Evolutionary conservation across 192 early-diverging fungal species (phyloP).

Genomic region (Backusella morwellensis): DNA sequence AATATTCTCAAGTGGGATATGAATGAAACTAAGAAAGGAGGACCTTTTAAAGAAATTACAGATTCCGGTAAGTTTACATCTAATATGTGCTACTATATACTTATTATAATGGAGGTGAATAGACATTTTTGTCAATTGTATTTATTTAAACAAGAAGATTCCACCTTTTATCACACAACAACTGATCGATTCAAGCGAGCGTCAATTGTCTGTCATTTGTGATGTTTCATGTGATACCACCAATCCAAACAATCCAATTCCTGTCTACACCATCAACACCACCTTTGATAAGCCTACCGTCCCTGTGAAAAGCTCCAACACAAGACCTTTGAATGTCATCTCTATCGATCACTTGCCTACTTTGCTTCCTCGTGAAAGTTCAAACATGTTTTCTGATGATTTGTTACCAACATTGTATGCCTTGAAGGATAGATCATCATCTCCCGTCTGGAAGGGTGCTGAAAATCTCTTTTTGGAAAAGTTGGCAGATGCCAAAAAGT

Average conservation of each 20-base stretch:
- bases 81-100: not conserved
- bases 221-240: constrained; percentile 97
- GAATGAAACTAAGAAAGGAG: constrained; percentile 85
- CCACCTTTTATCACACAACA: constrained; percentile 90
- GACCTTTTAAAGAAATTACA: constrained; percentile 89
- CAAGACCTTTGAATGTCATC: constrained; percentile 78
- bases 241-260: constrained; percentile 97
- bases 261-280: constrained; percentile 87
- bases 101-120: not conserved
- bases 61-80: constrained; percentile 31
- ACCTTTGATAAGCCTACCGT: constrained; percentile 93
- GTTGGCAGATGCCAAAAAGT: constrained; percentile 38
- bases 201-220: constrained; percentile 78
- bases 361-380: constrained; percentile 87
- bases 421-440: constrained; percentile 55
- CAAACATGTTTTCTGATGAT: constrained; percentile 83
- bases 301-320: constrained; percentile 57
- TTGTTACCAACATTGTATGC: constrained; percentile 79
- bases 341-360: constrained; percentile 98
- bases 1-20: constrained; percentile 95
- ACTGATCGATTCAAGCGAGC: constrained; percentile 58
- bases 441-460: constrained; percentile 79
- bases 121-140: constrained; percentile 99
- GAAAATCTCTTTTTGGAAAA: constrained; percentile 85
- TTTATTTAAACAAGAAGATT: constrained; percentile 89